Evolutionary conservation across 805 yeast genomes (phyloP), one percentile per base, ranked within the genome.

Genomic region (Sugiyamaella chiloensis): DNA sequence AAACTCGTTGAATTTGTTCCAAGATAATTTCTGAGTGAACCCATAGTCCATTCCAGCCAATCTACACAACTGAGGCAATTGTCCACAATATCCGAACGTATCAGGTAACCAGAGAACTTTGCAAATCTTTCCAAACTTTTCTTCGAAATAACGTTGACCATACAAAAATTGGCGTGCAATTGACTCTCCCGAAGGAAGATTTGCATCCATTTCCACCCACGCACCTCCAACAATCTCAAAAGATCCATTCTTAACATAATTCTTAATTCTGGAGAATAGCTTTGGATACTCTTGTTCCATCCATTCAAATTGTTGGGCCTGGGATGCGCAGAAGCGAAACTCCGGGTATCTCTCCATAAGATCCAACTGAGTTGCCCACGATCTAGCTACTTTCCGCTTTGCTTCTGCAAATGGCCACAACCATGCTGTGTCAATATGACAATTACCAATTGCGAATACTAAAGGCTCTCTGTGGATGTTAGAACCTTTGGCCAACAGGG

Each of bases 341-440:
- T 90, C 98, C 0, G 96, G 96, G 56, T 86, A 90, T 55, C 80
- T 74, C 42, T 87, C 90, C 60, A 91, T 79, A 40, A 90, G 65
- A 47, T 86, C 82, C 43, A 89, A 69, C 68, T 90, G 98, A 9
- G 96, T 80, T 0, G 96, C 80, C 96, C 96, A 90, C 4, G 96
- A 87, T 56, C 98, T 75, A 2, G 89, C 95, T 48, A 90, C 80
- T 61, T 90, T 90, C 45, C 97, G 77, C 58, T 85, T 82, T 1
- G 96, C 87, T 64, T 90, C 96, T 2, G 95, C 96, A 72, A 85
- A 89, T 17, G 96, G 96, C 98, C 98, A 90, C 50, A 87, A 73
- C 98, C 98, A 90, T 16, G 97, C 97, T 14, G 96, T 90, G 61
- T 90, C 97, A 57, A 89, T 89, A 64, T 89, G 97, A 63, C 96